Evolutionary conservation across 805 yeast species (phyloP).

Genomic region (Wickerhamomyces chaumierensis): DNA sequence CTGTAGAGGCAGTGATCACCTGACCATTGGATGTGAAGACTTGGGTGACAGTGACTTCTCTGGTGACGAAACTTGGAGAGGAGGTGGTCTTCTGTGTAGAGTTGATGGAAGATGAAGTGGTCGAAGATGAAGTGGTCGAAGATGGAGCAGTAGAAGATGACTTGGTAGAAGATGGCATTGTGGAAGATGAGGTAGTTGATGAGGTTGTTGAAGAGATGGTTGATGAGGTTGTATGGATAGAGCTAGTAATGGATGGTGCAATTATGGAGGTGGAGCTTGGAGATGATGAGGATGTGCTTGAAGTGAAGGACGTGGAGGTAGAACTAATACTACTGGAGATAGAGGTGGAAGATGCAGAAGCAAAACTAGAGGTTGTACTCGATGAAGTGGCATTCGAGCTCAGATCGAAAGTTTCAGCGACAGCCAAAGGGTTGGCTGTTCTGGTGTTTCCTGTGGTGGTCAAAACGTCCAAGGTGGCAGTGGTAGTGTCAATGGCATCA

Average conservation of each 20-base stretch:
- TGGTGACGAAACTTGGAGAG: conserved; percentile 6
- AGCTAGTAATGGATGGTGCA: conserved; percentile 1
- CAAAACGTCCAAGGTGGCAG: too few species aligned
- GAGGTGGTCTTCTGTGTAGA: background rate
- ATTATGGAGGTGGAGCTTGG: background rate
- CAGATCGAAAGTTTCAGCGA: background rate
- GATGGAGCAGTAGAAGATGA: conserved; percentile 3
- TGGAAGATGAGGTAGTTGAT: background rate
- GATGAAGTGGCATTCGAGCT: conserved; percentile 2
- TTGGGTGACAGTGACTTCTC: conserved; percentile 9
- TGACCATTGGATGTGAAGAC: conserved; percentile 10
- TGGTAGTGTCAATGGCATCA: background rate
- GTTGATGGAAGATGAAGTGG: background rate
- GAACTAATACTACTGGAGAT: background rate
- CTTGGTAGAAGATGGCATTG: conserved; percentile 3
- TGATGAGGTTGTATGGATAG: conserved; percentile 2
- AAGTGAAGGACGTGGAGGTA: too few species aligned
- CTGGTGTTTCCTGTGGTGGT: too few species aligned
- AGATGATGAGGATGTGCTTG: background rate
- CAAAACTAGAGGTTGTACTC: conserved; percentile 1
- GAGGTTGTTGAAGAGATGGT: conserved; percentile 2
- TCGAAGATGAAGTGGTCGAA: conserved; percentile 2
- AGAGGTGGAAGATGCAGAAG: conserved; percentile 3
- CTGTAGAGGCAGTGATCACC: conserved; percentile 5
- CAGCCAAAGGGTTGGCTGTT: background rate